Percentiles rank a stretch among this genome's conserved stretches.
Evolutionary conservation across 2,329 filamentous ascomycete species (phyloP).

Genomic region (Trichophyton equinum): DNA sequence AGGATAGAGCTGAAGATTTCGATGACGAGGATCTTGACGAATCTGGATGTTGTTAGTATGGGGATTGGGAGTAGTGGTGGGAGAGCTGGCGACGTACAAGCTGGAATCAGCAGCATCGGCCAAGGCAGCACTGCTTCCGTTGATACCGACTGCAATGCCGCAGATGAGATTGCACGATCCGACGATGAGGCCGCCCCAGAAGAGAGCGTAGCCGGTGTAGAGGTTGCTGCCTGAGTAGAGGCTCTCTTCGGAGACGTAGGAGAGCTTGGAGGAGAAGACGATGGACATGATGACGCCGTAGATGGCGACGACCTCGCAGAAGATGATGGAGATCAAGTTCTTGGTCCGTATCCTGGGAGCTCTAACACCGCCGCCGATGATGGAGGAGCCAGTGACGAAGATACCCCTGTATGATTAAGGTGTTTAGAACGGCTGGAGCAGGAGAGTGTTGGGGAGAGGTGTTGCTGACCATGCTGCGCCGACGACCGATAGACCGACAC

Average conservation of each 20-base stretch:
- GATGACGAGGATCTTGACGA: constrained; percentile 97
- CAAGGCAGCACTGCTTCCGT: constrained; percentile 88
- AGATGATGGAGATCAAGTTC: constrained; percentile 99
- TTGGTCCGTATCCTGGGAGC: constrained; percentile 97
- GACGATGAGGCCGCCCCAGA: constrained; percentile 91
- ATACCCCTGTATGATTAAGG: constrained; percentile 61
- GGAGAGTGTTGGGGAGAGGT: constrained; percentile 8
- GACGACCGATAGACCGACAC: constrained; percentile 90
- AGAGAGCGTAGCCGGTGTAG: constrained; percentile 89
- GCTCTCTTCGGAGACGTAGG: constrained; percentile 49
- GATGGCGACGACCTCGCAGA: constrained; percentile 98
- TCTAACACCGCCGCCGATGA: constrained; percentile 90
- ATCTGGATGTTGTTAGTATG: constrained; percentile 41
- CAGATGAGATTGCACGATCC: constrained; percentile 93
- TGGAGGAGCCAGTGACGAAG: constrained; percentile 95
- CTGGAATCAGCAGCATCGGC: constrained; percentile 88
- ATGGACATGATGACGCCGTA: constrained; percentile 99
- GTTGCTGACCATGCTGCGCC: constrained; percentile 77
- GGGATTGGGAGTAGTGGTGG: not conserved
- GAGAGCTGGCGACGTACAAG: constrained; percentile 53
- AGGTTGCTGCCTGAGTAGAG: constrained; percentile 67
- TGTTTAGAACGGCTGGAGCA: not conserved
- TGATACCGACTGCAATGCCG: constrained; percentile 93
- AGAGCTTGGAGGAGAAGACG: constrained; percentile 85
- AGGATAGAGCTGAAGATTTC: constrained; percentile 98